Conservation (phyloP, 306 rosid genomes). For the Vachellia pachyceras region DNA sequence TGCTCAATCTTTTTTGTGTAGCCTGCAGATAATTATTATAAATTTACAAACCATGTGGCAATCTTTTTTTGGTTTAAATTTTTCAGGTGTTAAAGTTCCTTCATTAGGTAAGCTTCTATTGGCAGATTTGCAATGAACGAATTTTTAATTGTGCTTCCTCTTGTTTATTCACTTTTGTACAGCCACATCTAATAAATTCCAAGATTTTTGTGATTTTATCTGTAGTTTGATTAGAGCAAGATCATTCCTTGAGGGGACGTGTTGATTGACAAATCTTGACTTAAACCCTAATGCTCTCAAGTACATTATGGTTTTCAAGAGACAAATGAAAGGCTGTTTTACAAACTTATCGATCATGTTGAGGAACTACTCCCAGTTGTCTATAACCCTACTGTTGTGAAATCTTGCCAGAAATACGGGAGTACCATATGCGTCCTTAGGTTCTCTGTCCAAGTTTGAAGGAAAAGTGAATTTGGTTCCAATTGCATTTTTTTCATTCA, state of each 20-base stretch:
- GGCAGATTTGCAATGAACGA: neutral
- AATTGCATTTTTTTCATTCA: neutral
- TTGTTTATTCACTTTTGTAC: neutral
- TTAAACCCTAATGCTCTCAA: slow-evolving; percentile 28
- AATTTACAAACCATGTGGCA: no score
- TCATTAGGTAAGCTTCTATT: neutral
- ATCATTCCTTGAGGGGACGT: neutral
- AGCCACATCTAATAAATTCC: neutral
- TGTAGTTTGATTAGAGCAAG: neutral
- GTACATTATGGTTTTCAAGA: slow-evolving; percentile 59
- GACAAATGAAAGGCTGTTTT: slow-evolving; percentile 85
- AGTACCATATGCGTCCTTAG: slow-evolving; percentile 83
- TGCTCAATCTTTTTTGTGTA: no score
- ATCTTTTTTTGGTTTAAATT: neutral
- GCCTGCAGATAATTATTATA: no score
- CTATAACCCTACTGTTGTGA: slow-evolving; percentile 97
- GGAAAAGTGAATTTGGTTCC: slow-evolving; percentile 76
- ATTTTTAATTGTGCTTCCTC: neutral
- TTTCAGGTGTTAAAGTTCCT: neutral
- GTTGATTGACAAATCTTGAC: slow-evolving; percentile 23
- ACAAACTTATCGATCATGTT: slow-evolving; percentile 84
- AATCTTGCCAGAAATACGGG: slow-evolving; percentile 99
- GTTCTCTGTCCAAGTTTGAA: slow-evolving; percentile 94
- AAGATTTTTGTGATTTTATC: neutral
- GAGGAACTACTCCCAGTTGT: slow-evolving; percentile 97